A percentile compares a stretch with the other conserved stretches of the same genome.
Conservation (phyloP, 495 filamentous ascomycete species). For the Xylaria palmicola region DNA sequence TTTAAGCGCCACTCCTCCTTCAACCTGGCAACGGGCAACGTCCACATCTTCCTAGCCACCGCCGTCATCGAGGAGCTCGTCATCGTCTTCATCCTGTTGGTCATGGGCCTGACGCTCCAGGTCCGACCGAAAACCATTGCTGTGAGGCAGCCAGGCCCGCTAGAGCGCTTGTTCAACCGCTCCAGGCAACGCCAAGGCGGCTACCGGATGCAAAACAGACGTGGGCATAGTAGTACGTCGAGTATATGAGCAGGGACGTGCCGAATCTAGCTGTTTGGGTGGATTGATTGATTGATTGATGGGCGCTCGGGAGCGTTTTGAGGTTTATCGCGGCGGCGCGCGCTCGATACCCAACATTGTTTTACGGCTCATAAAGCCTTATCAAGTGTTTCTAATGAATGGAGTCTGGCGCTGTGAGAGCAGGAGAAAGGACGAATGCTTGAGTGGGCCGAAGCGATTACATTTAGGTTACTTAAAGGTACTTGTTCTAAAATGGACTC, state of each 20-base stretch:
- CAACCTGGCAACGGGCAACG: constrained; percentile 24
- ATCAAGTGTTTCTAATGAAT: too few species aligned
- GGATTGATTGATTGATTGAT: not conserved
- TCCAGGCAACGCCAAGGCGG: not conserved
- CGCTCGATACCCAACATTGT: not conserved
- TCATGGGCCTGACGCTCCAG: constrained; percentile 32
- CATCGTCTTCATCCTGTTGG: constrained; percentile 32
- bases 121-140: not conserved
- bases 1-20: constrained; percentile 28
- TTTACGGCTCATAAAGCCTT: too few species aligned
- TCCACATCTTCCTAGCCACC: constrained; percentile 33
- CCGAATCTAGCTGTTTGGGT: too few species aligned
- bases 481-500: not conserved
- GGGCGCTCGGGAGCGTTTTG: not conserved
- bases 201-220: not conserved
- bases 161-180: not conserved
- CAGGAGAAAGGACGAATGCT: too few species aligned
- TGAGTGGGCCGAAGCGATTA: too few species aligned
- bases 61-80: constrained; percentile 40
- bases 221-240: too few species aligned
- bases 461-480: not conserved
- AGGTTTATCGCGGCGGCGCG: not conserved
- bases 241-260: not conserved
- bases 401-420: too few species aligned
- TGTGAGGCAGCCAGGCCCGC: not conserved